Conservation (phyloP, 495 filamentous ascomycete genomes). For the Aspergillus sclerotioniger region DNA sequence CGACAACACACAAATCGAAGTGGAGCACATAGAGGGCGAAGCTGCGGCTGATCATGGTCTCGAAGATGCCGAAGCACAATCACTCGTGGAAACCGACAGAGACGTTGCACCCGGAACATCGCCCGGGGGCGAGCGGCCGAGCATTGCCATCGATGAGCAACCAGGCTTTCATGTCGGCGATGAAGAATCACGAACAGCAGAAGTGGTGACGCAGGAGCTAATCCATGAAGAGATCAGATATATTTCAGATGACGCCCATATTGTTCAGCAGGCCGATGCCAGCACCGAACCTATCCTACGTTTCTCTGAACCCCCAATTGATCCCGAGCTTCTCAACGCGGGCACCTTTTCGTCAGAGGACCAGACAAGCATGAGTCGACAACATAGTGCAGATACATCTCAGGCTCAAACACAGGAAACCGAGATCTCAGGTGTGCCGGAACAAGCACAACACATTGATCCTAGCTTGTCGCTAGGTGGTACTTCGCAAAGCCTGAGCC, state of each 20-base stretch:
- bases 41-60: background rate
- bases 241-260: background rate
- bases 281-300: background rate
- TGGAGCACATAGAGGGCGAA: constrained; percentile 7
- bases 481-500: constrained; percentile 1
- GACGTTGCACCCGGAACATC: background rate
- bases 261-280: background rate
- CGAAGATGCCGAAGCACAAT: background rate
- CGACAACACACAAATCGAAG: background rate
- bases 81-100: background rate
- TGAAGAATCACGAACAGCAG: background rate
- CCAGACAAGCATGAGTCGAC: background rate
- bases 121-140: background rate
- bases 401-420: background rate
- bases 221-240: constrained; percentile 10
- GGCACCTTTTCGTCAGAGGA: background rate
- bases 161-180: background rate
- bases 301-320: constrained; percentile 12
- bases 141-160: background rate
- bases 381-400: background rate
- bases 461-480: constrained; percentile 22
- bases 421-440: background rate
- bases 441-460: constrained; percentile 3
- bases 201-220: background rate
- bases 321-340: constrained; percentile 17